Evolutionary conservation across 2,329 filamentous ascomycete genomes (phyloP), one percentile per base, ranked within the genome.

Genomic region (Nannizziopsis arthrosporioides): DNA sequence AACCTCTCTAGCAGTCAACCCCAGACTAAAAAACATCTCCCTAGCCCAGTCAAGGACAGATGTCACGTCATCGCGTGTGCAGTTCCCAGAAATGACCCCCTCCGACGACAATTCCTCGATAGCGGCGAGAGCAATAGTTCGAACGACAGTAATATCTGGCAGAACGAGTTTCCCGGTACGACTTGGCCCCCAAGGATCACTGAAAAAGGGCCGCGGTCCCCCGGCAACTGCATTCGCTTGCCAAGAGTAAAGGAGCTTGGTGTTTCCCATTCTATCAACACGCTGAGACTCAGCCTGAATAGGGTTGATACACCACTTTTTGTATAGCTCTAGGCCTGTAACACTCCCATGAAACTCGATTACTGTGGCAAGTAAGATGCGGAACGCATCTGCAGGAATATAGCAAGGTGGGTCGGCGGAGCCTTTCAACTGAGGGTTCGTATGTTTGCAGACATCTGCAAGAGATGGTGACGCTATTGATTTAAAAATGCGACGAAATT

Each of bases 341-440:
- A 53, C 48, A 49, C 69, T 73, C 47, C 73, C 74, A 41, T 72
- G 68, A 0, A 64, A 64, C 22, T 72, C 68, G 2, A 76, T 70
- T 7, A 80, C 65, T n/a, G 73, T 75, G 38, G 70, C 65, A 5
- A 84, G 71, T 5, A 79, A 52, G 14, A 58, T 56, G 51, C 78
- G 73, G 65, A 80, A 78, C 5, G 71, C 61, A 2, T 59, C 57
- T 0, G 66, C 55, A 10, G 65, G 59, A 22, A 70, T 56, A 47
- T 57, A 55, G 14, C 56, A 55, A 30, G 60, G 35, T 18, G 54
- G 53, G 39, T 59, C 53, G 30, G 49, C 56, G 11, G 48, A 48
- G 14, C 48, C 38, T 15, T 52, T 52, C 52, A 53, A 54, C 19
- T 44, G 38, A 41, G 55, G 49, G 5, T 54, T 53, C 17, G 54